phyloP scores from a whole-genome alignment of 306 rosid species.

The Malus domestica region DNA sequence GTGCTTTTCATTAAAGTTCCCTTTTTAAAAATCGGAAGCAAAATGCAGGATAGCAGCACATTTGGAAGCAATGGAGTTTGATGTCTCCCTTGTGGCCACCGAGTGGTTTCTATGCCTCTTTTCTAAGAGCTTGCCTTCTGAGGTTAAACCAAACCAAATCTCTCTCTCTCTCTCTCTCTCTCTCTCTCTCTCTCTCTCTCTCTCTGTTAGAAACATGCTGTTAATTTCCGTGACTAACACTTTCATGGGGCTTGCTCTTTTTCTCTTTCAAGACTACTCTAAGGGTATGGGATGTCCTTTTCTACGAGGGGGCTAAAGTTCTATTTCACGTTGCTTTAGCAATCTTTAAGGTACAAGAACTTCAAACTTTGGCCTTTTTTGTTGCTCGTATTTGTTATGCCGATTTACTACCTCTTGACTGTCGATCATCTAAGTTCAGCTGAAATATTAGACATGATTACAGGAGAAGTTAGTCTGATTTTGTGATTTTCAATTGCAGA shows the following conservation, averaged over 20 bases:
- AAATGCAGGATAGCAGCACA: slow-evolving; percentile 77
- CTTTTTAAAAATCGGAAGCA: slow-evolving; percentile 1
- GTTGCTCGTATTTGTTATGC: background rate
- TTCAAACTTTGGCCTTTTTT: background rate
- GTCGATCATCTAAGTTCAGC: background rate
- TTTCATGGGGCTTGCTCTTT: background rate
- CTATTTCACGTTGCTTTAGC: slow-evolving; percentile 91
- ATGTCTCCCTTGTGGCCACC: slow-evolving; percentile 94
- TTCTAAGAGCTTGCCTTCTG: slow-evolving; percentile 90
- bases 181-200: background rate
- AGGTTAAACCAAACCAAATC: slow-evolving; percentile 43
- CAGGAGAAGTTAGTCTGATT: slow-evolving; percentile 7
- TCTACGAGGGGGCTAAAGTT: slow-evolving; percentile 93
- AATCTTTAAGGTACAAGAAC: slow-evolving; percentile 65
- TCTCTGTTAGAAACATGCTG: background rate
- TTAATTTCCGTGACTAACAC: slow-evolving; percentile 14
- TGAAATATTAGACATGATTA: background rate
- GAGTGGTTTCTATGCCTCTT: slow-evolving; percentile 98
- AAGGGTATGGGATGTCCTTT: slow-evolving; percentile 95
- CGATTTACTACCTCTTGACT: background rate
- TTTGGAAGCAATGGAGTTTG: slow-evolving; percentile 85
- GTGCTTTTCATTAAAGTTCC: too few species aligned
- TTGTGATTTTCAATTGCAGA: slow-evolving; percentile 46
- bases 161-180: background rate
- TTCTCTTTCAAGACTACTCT: slow-evolving; percentile 56